Conservation (phyloP, 352 stramenopile genomes). For the Thraustochytrium striatum region DNA sequence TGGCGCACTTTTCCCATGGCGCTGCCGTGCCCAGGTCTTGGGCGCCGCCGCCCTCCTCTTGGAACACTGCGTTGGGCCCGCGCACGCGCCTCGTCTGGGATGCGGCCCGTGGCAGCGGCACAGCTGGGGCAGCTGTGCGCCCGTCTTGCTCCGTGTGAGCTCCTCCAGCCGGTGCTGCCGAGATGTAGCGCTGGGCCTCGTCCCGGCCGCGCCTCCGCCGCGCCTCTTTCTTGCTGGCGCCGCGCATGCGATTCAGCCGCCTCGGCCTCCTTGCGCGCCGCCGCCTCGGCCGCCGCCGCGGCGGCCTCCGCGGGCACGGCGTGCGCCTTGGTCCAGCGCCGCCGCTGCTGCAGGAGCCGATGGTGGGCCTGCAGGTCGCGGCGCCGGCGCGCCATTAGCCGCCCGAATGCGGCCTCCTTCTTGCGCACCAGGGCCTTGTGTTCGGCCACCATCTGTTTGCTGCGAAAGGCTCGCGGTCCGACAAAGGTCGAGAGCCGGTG, state of each 20-base stretch:
- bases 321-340: background rate
- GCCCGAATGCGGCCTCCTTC: conserved; percentile 14
- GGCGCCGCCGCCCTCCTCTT: background rate
- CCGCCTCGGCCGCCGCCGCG: background rate
- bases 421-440: conserved; percentile 12
- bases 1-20: conserved; percentile 30
- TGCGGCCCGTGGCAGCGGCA: conserved; percentile 8
- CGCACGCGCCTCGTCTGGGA: background rate
- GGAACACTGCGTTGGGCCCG: background rate
- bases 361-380: background rate
- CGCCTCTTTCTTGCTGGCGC: background rate
- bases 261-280: too few species aligned
- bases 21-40: background rate
- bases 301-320: background rate
- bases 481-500: conserved; percentile 7
- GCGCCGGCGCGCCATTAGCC: background rate
- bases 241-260: too few species aligned
- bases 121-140: conserved; percentile 2
- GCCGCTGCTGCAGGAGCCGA: background rate
- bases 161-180: conserved; percentile 18
- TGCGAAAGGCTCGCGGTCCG: background rate
- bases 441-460: conserved; percentile 14
- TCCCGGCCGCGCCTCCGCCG: background rate
- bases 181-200: conserved; percentile 9
- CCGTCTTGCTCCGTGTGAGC: background rate